Percentiles rank a stretch among this genome's conserved stretches.
Evolutionary conservation across 2,329 filamentous ascomycete genomes (phyloP).

Genomic region (Xylaria sp.): DNA sequence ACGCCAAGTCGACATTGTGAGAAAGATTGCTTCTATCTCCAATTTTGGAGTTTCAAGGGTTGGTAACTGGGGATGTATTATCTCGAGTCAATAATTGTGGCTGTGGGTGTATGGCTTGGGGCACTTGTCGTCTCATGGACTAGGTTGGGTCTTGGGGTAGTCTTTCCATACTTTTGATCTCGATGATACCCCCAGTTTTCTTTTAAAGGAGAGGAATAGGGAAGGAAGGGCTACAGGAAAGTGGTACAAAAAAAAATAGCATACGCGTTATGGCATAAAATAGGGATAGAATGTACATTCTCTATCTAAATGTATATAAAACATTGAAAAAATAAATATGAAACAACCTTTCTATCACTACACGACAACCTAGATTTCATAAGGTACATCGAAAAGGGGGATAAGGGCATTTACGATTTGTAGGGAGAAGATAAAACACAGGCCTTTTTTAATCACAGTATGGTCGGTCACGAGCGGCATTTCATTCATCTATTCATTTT

Average conservation of each 20-base stretch:
- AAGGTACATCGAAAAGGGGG: not conserved
- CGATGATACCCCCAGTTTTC: constrained; percentile 30
- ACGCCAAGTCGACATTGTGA: not conserved
- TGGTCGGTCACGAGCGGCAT: not conserved
- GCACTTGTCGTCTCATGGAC: not conserved
- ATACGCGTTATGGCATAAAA: constrained; percentile 21
- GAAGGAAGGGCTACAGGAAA: not conserved
- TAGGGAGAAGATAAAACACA: not conserved
- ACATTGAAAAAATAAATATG: not conserved
- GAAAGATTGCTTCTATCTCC: constrained; percentile 9
- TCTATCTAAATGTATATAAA: not conserved
- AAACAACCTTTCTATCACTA: not conserved
- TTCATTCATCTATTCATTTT: constrained; percentile 11
- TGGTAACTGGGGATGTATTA: constrained; percentile 16
- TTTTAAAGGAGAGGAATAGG: not conserved
- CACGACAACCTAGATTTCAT: not conserved
- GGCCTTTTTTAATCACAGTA: not conserved
- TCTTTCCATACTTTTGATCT: constrained; percentile 5
- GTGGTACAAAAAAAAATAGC: not conserved
- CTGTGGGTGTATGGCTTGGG: not conserved
- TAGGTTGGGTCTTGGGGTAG: constrained; percentile 18
- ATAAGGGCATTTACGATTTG: constrained; percentile 3
- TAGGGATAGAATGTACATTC: constrained; percentile 14
- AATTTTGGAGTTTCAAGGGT: constrained; percentile 29
- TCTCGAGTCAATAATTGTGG: constrained; percentile 6